phyloP scores from a whole-genome alignment of 106 monocot genomes.

The Alisma plantagoaquatica region DNA sequence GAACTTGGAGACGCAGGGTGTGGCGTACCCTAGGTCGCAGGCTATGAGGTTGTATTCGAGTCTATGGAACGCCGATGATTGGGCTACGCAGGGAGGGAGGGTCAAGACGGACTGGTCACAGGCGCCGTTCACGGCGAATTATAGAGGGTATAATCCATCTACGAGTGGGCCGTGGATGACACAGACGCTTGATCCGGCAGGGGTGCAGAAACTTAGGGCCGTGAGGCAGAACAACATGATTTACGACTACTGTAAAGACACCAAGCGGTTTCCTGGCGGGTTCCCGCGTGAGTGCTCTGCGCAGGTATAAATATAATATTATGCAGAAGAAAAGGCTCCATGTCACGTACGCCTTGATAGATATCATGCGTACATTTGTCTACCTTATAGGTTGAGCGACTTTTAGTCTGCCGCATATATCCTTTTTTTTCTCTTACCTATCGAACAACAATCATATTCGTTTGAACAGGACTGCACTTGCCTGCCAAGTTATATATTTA shows the following conservation, averaged over 20 bases:
- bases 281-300: slow-evolving; percentile 20
- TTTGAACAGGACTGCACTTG: no score
- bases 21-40: slow-evolving; percentile 5
- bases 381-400: no score
- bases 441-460: no score
- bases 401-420: no score
- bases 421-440: no score
- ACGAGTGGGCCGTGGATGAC: not conserved
- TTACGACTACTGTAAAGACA: slow-evolving; percentile 24
- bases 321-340: no score
- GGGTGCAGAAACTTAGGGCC: not conserved
- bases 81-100: slow-evolving; percentile 1
- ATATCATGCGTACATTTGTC: no score
- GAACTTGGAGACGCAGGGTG: slow-evolving; percentile 8
- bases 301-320: no score
- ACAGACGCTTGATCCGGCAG: not conserved
- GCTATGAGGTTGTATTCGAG: slow-evolving; percentile 6
- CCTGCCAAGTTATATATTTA: no score
- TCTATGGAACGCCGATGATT: no score
- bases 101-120: slow-evolving; percentile 10
- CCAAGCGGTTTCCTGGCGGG: slow-evolving; percentile 3
- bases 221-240: slow-evolving; percentile 21
- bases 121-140: slow-evolving; percentile 2
- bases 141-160: not conserved
- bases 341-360: no score